Evolutionary conservation across 345 rosid genomes (phyloP), one percentile per base, ranked within the genome.

Genomic region (Rhodomyrtus tomentosa): DNA sequence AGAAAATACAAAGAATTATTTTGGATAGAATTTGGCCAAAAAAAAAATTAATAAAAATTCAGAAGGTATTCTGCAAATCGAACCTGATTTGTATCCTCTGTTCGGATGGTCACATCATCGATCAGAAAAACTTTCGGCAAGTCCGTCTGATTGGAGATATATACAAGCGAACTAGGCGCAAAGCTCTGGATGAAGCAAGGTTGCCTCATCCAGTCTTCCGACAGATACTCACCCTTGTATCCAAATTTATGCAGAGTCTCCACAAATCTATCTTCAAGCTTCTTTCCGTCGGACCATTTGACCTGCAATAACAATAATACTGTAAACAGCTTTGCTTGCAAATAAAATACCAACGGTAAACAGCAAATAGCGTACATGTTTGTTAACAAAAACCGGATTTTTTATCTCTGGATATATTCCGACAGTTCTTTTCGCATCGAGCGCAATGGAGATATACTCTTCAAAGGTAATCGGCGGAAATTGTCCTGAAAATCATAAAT

Each of bases 361-460:
- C 7, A 45, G 49, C 11, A 48, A 11, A 49, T 59, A 36, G 4
- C 88, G 80, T 82, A 91, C 91, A 36, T 87, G 91, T 55, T 89
- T 82, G 83, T 89, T 91, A 38, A 88, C 87, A 51, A 88, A 86
- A 38, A 91, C 87, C 3, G 92, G 92, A 59, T 88, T 89, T 55
- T 91, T 91, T 7, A 91, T 91, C 88, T 91, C 91, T 32, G 92
- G 92, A 55, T 91, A 91, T 83, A 91, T 91, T 45, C 92, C 92
- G 25, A 91, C 90, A 4, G 88, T 86, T 86, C 91, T 85, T 22
- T 85, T 58, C 6, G 91, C 91, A 83, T 89, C 88, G 85, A 87
- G 76, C 36, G 92, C 91, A 32, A 91, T 89, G 56, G 91, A 83
- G 79, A 91, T 91, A 88, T 55, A 91, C 76, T 89, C 90, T 79